Conservation (phyloP, 2,329 filamentous ascomycete genomes). For the Bertia moriformis region DNA sequence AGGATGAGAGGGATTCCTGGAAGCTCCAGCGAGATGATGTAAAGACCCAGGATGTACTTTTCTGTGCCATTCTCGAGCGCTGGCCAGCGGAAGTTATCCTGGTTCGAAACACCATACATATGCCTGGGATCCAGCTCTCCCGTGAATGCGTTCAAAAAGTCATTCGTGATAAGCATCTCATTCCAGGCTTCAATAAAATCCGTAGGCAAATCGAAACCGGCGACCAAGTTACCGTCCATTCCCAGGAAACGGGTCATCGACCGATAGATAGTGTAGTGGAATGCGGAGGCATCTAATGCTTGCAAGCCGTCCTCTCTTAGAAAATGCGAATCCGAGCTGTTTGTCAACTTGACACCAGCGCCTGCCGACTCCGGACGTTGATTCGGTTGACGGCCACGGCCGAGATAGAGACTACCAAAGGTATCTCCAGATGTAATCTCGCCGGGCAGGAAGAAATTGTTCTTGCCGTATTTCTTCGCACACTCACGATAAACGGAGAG, state of each 20-base stretch:
- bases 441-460: slow-evolving; percentile 49
- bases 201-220: slow-evolving; percentile 33
- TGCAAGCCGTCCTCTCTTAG: slow-evolving; percentile 33
- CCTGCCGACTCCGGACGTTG: slow-evolving; percentile 30
- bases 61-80: slow-evolving; percentile 38
- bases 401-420: slow-evolving; percentile 43
- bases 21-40: slow-evolving; percentile 40
- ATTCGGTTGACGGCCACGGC: slow-evolving; percentile 40
- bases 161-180: slow-evolving; percentile 36
- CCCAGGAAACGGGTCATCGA: slow-evolving; percentile 46
- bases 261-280: slow-evolving; percentile 49
- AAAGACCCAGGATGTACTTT: slow-evolving; percentile 37
- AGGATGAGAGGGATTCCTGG: slow-evolving; percentile 44
- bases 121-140: slow-evolving; percentile 47
- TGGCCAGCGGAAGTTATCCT: slow-evolving; percentile 52
- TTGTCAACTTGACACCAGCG: slow-evolving; percentile 30
- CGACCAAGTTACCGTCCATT: slow-evolving; percentile 38
- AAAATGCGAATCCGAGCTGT: slow-evolving; percentile 25
- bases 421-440: slow-evolving; percentile 50
- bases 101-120: slow-evolving; percentile 47
- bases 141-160: slow-evolving; percentile 39
- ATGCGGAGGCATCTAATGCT: slow-evolving; percentile 43
- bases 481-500: slow-evolving; percentile 40
- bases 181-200: slow-evolving; percentile 37
- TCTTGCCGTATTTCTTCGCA: slow-evolving; percentile 36